Conservation (phyloP, 2,329 filamentous ascomycete genomes). For the Cytospora chrysosperma region DNA sequence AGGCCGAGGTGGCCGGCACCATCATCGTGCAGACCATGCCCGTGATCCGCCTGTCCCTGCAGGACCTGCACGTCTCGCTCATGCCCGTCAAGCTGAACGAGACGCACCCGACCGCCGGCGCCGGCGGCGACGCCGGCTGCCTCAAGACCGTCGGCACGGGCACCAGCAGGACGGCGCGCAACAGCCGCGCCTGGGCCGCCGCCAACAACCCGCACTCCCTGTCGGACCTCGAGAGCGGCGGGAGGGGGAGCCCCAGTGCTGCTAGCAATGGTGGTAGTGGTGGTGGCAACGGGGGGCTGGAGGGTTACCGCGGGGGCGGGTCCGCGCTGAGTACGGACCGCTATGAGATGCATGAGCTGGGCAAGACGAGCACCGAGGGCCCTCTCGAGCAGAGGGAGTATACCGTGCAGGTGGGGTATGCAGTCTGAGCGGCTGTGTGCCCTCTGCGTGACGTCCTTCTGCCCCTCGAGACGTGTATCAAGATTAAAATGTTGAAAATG, state of each 20-base stretch:
- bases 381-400: background rate
- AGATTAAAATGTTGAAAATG: too few relatives aligned
- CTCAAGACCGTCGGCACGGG: slow-evolving; percentile 4
- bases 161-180: slow-evolving; percentile 6
- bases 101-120: background rate
- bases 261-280: background rate
- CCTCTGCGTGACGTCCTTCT: too few relatives aligned
- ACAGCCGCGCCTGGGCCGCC: slow-evolving; percentile 13
- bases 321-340: background rate
- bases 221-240: slow-evolving; percentile 4
- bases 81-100: slow-evolving; percentile 26
- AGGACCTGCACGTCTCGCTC: slow-evolving; percentile 40
- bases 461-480: too few relatives aligned
- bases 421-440: background rate
- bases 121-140: too few relatives aligned
- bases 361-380: slow-evolving; percentile 6
- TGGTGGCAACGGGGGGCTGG: too few relatives aligned
- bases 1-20: slow-evolving; percentile 52
- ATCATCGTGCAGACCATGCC: slow-evolving; percentile 56
- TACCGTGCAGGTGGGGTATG: slow-evolving; percentile 1
- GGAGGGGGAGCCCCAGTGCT: too few relatives aligned
- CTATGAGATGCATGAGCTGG: slow-evolving; percentile 9
- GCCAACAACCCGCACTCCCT: slow-evolving; percentile 15
- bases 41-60: slow-evolving; percentile 47
- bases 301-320: slow-evolving; percentile 8